A percentile compares a stretch with the other conserved stretches of the same genome.
These are phyloP conservation scores for Echites panduratus DNA, from an alignment of 257 asterid species.

Conservation along the genomic window DNA sequence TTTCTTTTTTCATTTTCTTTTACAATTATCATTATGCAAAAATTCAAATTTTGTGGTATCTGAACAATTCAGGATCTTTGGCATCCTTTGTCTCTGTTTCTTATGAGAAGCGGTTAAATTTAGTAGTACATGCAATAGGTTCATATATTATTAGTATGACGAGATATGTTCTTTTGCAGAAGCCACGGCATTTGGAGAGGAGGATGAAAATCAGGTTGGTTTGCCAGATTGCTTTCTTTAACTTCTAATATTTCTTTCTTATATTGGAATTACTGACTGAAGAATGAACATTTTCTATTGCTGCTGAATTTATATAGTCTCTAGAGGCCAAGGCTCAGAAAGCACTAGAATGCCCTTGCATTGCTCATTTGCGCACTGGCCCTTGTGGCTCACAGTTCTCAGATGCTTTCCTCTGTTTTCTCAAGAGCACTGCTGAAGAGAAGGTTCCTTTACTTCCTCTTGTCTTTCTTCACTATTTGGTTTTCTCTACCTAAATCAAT, in stretches of 20 bases:
- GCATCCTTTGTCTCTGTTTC: neutral
- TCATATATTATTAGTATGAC: neutral
- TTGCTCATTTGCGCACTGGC: slow-evolving; percentile 61
- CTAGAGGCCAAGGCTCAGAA: slow-evolving; percentile 65
- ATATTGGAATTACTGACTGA: neutral
- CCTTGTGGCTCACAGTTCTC: slow-evolving; percentile 85
- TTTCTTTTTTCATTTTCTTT: neutral
- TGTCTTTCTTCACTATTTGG: neutral
- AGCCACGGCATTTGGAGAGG: slow-evolving; percentile 72
- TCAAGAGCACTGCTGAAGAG: slow-evolving; percentile 83
- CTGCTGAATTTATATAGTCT: slow-evolving; percentile 24
- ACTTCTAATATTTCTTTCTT: neutral
- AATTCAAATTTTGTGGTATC: neutral
- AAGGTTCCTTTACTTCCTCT: slow-evolving; percentile 26
- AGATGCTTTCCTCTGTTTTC: slow-evolving; percentile 78
- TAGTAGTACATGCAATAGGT: neutral
- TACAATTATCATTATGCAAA: neutral
- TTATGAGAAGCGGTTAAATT: too few species aligned
- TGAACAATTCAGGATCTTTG: neutral
- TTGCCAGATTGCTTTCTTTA: neutral
- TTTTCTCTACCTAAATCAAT: neutral
- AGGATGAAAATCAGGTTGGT: slow-evolving; percentile 33
- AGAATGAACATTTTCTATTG: neutral
- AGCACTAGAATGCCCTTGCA: slow-evolving; percentile 92
- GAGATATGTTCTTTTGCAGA: slow-evolving; percentile 24